These are phyloP conservation scores for Nemania sp. DNA, from an alignment of 2,329 filamentous ascomycete genomes.

Conservation along the genomic window DNA sequence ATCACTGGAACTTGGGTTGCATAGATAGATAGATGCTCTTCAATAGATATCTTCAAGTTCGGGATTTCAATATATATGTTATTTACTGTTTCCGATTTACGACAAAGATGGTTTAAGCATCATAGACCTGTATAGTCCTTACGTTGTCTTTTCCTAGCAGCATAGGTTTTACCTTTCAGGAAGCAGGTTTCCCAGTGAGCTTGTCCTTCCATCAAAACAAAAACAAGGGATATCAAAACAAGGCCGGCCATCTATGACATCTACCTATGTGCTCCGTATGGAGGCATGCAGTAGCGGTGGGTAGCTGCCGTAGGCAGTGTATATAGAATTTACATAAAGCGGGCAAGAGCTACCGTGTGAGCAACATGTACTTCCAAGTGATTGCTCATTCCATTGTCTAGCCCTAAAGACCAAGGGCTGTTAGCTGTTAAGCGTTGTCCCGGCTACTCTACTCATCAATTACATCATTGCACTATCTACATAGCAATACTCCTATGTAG, in stretches of 20 bases:
- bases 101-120: not conserved
- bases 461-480: not conserved
- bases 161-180: not conserved
- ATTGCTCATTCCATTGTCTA: not conserved
- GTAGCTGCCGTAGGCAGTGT: not conserved
- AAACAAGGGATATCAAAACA: not conserved
- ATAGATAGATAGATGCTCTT: not conserved
- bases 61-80: not conserved
- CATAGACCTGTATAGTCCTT: not conserved
- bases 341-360: not conserved
- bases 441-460: not conserved
- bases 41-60: not conserved
- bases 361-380: not conserved
- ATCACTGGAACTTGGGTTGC: conserved; percentile 1
- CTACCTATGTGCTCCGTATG: no score
- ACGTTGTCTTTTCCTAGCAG: no score
- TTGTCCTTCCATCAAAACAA: not conserved
- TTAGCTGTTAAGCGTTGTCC: not conserved
- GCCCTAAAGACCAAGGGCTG: not conserved
- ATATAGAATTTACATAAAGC: not conserved
- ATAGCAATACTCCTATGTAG: not conserved
- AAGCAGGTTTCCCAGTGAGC: conserved; percentile 3
- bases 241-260: not conserved
- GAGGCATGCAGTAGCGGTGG: not conserved
- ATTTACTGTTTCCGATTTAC: not conserved